A percentile compares a stretch with the other conserved stretches of the same genome.
Conservation (phyloP, 2,329 filamentous ascomycete species). For the Aspergillus clavatus region DNA sequence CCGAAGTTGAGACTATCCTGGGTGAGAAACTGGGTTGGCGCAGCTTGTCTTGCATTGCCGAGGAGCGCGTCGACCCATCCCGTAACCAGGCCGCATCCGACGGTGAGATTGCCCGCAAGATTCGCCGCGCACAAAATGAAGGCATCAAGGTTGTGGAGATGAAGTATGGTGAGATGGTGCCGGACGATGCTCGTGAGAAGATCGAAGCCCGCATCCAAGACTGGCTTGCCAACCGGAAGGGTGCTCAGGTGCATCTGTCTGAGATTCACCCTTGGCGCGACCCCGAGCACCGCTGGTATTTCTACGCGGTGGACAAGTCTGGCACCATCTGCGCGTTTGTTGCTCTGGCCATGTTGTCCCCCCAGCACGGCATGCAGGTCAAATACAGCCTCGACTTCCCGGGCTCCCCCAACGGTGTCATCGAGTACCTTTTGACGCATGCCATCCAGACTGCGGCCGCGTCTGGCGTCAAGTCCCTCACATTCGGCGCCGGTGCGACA, state of each 20-base stretch:
- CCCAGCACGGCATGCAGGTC: constrained; percentile 82
- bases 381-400: constrained; percentile 97
- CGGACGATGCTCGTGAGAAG: constrained; percentile 63
- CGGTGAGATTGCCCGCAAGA: constrained; percentile 65
- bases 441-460: constrained; percentile 59
- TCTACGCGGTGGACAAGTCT: constrained; percentile 68
- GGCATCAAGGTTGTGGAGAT: constrained; percentile 76
- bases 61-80: constrained; percentile 75
- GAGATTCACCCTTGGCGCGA: constrained; percentile 88
- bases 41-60: constrained; percentile 79
- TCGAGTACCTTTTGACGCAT: constrained; percentile 74
- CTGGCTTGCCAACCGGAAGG: constrained; percentile 76
- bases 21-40: constrained; percentile 80
- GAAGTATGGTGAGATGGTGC: constrained; percentile 57
- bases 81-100: constrained; percentile 65
- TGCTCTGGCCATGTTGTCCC: constrained; percentile 76
- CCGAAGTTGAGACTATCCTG: constrained; percentile 72
- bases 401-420: constrained; percentile 75
- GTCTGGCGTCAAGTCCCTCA: constrained; percentile 62
- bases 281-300: constrained; percentile 75
- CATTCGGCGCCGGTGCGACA: constrained; percentile 80
- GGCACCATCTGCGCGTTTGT: constrained; percentile 71
- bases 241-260: constrained; percentile 82
- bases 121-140: constrained; percentile 74
- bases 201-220: constrained; percentile 69